A percentile compares a stretch with the other conserved stretches of the same genome.
phyloP scores from a whole-genome alignment of 176 grass and related monocot species.

The Zea luxurians region DNA sequence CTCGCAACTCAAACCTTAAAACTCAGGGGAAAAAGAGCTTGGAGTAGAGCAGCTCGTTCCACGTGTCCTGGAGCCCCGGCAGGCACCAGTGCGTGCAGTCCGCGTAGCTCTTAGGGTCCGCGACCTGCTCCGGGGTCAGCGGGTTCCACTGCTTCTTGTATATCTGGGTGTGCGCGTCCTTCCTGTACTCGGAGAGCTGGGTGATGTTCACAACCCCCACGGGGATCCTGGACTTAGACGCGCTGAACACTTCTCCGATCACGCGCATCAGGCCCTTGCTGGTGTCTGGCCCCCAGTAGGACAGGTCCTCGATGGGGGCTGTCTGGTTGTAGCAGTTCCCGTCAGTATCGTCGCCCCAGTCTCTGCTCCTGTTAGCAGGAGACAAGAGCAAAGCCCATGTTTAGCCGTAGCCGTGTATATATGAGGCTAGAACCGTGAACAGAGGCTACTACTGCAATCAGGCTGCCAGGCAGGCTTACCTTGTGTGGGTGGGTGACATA shows the following conservation, averaged over 20 bases:
- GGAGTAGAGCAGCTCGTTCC: slow-evolving; percentile 88
- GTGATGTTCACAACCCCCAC: slow-evolving; percentile 83
- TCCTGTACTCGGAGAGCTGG: slow-evolving; percentile 89
- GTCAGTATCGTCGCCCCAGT: slow-evolving; percentile 77
- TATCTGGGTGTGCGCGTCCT: slow-evolving; percentile 87
- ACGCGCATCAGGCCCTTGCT: slow-evolving; percentile 87
- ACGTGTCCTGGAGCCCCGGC: slow-evolving; percentile 89
- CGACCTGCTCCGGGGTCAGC: slow-evolving; percentile 64
- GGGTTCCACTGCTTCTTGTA: slow-evolving; percentile 96
- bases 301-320: slow-evolving; percentile 51
- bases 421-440: neutral
- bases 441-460: neutral
- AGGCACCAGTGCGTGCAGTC: slow-evolving; percentile 95
- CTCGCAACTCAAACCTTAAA: neutral
- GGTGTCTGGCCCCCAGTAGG: slow-evolving; percentile 71
- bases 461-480: slow-evolving; percentile 24
- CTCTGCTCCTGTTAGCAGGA: slow-evolving; percentile 63
- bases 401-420: neutral
- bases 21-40: slow-evolving; percentile 75
- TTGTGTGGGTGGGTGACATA: slow-evolving; percentile 91
- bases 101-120: slow-evolving; percentile 75
- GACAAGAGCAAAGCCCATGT: neutral
- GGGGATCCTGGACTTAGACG: slow-evolving; percentile 33
- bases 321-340: slow-evolving; percentile 97
- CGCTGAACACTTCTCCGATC: slow-evolving; percentile 53